Base-by-base conservation (phyloP, 768 basidiomycete species). In the Mycena vulgaris region DNA sequence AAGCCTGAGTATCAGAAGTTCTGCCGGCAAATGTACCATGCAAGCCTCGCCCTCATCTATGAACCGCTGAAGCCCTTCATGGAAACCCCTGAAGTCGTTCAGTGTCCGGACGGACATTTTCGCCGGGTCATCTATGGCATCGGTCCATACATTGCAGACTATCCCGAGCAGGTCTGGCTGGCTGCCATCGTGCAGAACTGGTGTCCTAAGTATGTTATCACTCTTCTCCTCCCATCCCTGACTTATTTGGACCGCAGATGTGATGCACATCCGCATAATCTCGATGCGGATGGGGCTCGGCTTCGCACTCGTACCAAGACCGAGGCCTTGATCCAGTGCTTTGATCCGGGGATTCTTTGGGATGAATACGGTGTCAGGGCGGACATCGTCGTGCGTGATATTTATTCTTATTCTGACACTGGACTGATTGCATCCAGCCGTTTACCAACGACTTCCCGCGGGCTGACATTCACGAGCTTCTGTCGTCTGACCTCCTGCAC, bases 71-170 rank as follows among this genome's bases (percentile, higher is more conserved):
- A 74, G 30, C 68, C 71, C 19, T 72, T 19, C 0, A 80, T 79
- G 79, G 63, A 19, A 14, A 73, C 17, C 1, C 77, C 77, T 3
- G 58, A 71, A 10, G 39, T 80, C 28, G 23, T 63, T 4, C n/a
- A 21, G 2, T 80, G 78, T 49, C 70, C 78, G 5, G 79, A 82
- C 66, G 66, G 71, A 0, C 75, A 81, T 45, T 82, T 61, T 68
- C 70, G 75, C 3, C 63, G 70, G 1, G 75, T 72, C 5, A 75
- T 80, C 4, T 80, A 76, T 55, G 74, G 66, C 11, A 45, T 81
- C 19, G 79, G 75, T 0, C 74, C 77, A 0, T 80, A 75, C 56
- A 79, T 80, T 55, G 77, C 78, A 0, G 78, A 81, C 60, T 81
- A 81, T 59, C 78, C 77, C 14, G 80, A 81, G 55, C 80, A 81